These are phyloP conservation scores for Peronosclerospora sorghi DNA, from an alignment of 352 stramenopile genomes.

Conservation along the genomic window DNA sequence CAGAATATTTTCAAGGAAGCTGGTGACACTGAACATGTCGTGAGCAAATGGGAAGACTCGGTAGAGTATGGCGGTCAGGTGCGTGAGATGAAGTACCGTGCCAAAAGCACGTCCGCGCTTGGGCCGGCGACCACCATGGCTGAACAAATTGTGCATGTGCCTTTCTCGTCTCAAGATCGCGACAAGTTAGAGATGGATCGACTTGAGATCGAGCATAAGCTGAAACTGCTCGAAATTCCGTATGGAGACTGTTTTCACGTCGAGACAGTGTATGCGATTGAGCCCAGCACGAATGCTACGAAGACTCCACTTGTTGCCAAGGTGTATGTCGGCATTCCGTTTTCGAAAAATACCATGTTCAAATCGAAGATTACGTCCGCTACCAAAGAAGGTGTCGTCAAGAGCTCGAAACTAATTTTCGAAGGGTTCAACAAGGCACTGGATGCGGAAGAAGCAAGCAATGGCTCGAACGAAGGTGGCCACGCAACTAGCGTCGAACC, in stretches of 20 bases:
- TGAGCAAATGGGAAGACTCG: slow-evolving; percentile 49
- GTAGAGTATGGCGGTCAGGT: slow-evolving; percentile 46
- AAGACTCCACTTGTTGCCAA: no score
- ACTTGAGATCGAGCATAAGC: slow-evolving; percentile 55
- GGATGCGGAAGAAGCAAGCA: slow-evolving; percentile 12
- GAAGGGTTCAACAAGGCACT: slow-evolving; percentile 45
- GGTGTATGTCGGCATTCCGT: no score
- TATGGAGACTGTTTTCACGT: slow-evolving; percentile 83
- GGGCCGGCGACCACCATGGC: slow-evolving; percentile 60
- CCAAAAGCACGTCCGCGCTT: slow-evolving; percentile 62
- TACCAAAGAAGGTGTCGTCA: slow-evolving; percentile 53
- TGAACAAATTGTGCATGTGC: slow-evolving; percentile 43
- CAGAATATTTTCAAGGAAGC: no score
- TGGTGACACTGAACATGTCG: slow-evolving; percentile 51
- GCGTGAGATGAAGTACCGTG: slow-evolving; percentile 63
- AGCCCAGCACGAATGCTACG: no score
- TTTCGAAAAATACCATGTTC: slow-evolving; percentile 80
- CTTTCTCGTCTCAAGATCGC: no score
- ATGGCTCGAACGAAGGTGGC: slow-evolving; percentile 2
- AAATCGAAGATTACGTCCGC: slow-evolving; percentile 74
- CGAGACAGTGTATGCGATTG: no score
- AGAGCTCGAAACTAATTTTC: slow-evolving; percentile 44
- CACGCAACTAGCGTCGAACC: slow-evolving; percentile 1
- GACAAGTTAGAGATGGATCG: no score
- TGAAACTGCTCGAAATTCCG: slow-evolving; percentile 64